These are phyloP conservation scores for Lasiosphaeriaceae sp. DNA, from an alignment of 495 filamentous ascomycete species.

Conservation along the genomic window DNA sequence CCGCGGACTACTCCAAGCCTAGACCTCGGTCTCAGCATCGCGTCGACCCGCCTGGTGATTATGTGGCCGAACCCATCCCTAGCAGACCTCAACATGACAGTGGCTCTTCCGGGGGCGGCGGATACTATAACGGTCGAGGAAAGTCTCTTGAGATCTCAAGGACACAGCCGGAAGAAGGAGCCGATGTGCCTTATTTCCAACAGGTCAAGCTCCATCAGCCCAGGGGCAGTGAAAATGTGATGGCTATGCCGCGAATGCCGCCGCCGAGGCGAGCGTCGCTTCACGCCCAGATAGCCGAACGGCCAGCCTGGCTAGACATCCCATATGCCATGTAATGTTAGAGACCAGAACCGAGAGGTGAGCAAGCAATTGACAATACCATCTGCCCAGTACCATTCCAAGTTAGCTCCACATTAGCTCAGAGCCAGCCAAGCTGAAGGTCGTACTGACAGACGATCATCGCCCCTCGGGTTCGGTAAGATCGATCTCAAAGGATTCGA, in stretches of 20 bases:
- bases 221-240: background rate
- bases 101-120: background rate
- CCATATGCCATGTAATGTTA: constrained; percentile 21
- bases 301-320: constrained; percentile 7
- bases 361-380: background rate
- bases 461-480: background rate
- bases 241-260: background rate
- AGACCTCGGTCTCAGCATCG: no score
- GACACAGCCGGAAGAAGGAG: background rate
- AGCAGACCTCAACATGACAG: background rate
- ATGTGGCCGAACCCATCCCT: no score
- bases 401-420: background rate
- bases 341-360: background rate
- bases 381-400: background rate
- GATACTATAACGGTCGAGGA: background rate
- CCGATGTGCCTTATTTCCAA: background rate
- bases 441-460: background rate
- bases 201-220: background rate
- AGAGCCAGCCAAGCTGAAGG: background rate
- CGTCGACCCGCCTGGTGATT: no score
- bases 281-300: constrained; percentile 1
- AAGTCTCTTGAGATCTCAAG: background rate
- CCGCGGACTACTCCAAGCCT: no score
- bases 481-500: background rate
- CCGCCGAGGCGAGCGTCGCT: constrained; percentile 8